Evolutionary conservation across 768 basidiomycete genomes (phyloP), one percentile per base, ranked within the genome.

Genomic region (Sistotremastrum niveocremeum): DNA sequence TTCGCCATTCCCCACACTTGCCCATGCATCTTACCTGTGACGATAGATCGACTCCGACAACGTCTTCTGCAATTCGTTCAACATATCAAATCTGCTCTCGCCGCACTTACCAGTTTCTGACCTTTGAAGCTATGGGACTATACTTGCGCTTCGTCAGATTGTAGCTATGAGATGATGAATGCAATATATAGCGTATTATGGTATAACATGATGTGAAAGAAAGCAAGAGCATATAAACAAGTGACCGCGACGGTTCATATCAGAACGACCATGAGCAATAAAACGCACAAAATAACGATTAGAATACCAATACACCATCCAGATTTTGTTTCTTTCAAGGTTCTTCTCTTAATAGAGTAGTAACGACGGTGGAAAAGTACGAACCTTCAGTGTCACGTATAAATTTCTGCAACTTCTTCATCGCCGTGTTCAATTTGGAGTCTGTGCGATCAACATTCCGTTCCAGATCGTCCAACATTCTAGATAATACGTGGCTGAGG

Each of bases 291-390:
- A 20, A 97, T 70, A 35, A 90, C 69, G 37, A 88, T 85, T 32
- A 97, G 70, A 46, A 93, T 77, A 33, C 79, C 70, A 45, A 98
- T 84, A 59, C 87, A 90, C 81, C 86, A 95, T 33, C 85, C 84
- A 34, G 86, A 89, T 50, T 83, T 83, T 37, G 80, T 84, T 59
- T 90, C 91, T 81, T 57, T 6, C 4, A 9, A 44, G 44, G 37
- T 44, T 29, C 30, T 47, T n/a, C 57, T 47, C 5, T 11, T 12
- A 38, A 28, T 6, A 20, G 41, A 5, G n/a, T 6, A 7, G 32
- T 34, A 10, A 43, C 11, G 12, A n/a, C 37, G 34, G 8, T 29
- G 8, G 7, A 44, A 12, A 46, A 30, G 31, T 6, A 56, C 68
- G 43, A 49, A 77, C 81, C 78, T 68, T 94, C 89, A 0, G 87